A percentile compares a stretch with the other conserved stretches of the same genome.
Conservation (phyloP, 768 basidiomycete species). For the Rossbeevera mucosa region DNA sequence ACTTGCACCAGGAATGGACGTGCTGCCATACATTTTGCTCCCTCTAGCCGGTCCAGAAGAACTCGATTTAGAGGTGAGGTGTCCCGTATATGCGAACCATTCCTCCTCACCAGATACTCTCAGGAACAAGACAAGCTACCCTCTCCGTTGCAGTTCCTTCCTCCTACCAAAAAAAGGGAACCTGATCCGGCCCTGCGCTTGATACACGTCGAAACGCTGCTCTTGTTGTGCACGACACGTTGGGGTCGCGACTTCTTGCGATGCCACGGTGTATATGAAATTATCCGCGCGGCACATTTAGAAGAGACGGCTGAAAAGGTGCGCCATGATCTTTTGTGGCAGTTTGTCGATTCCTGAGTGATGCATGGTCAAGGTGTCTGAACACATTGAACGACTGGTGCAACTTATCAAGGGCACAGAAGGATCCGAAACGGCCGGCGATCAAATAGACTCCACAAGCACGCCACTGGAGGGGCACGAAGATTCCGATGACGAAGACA, state of each 20-base stretch:
- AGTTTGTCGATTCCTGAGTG: not conserved
- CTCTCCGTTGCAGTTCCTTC: constrained; percentile 80
- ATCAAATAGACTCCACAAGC: constrained; percentile 30
- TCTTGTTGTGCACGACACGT: constrained; percentile 83
- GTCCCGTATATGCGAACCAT: not conserved
- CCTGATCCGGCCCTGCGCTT: constrained; percentile 69
- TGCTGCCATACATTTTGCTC: constrained; percentile 78
- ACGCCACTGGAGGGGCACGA: constrained; percentile 19
- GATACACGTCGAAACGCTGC: constrained; percentile 83
- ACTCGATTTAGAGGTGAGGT: constrained; percentile 77
- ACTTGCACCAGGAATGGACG: constrained; percentile 72
- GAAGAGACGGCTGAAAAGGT: constrained; percentile 78
- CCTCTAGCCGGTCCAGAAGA: constrained; percentile 96
- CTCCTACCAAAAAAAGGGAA: constrained; percentile 80
- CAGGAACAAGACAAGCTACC: constrained; percentile 90
- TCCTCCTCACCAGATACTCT: not conserved
- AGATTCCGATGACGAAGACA: constrained; percentile 58
- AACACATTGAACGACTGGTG: constrained; percentile 85
- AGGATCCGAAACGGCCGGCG: constrained; percentile 42
- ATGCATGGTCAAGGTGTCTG: constrained; percentile 55
- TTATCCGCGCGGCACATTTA: constrained; percentile 74
- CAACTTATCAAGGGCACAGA: constrained; percentile 80
- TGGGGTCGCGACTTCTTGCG: constrained; percentile 84
- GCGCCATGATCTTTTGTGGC: constrained; percentile 14
- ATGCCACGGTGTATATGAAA: constrained; percentile 78